Conservation (phyloP, 2,329 filamentous ascomycete species). For the Alternaria ethzedia region DNA sequence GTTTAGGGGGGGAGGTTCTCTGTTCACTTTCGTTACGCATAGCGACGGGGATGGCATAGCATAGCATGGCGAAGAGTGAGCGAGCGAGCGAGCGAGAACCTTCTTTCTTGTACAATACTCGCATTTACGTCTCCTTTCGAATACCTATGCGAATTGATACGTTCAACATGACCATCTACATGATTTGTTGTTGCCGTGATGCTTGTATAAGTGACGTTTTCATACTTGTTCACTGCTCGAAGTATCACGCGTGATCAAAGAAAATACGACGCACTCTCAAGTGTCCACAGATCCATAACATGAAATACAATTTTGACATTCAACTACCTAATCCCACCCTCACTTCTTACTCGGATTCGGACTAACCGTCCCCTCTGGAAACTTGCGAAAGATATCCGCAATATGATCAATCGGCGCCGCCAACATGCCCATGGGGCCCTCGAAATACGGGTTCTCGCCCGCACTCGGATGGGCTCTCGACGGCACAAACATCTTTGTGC, state of each 20-base stretch:
- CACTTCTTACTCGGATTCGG: slow-evolving; percentile 35
- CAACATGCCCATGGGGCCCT: slow-evolving; percentile 62
- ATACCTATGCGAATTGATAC: neutral
- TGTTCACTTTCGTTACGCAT: neutral
- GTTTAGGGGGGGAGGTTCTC: neutral
- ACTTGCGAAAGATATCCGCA: slow-evolving; percentile 62
- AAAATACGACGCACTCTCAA: neutral
- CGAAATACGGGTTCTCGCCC: slow-evolving; percentile 61
- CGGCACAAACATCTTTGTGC: slow-evolving; percentile 42
- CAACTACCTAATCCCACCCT: neutral
- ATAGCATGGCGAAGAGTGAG: neutral
- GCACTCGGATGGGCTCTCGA: slow-evolving; percentile 40
- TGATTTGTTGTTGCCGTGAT: neutral
- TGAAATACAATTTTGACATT: neutral
- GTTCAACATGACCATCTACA: neutral
- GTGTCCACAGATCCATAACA: neutral
- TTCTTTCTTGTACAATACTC: slow-evolving; percentile 1
- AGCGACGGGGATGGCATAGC: neutral
- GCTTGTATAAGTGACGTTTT: neutral
- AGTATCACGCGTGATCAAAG: neutral
- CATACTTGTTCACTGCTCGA: neutral
- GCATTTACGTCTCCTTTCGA: neutral
- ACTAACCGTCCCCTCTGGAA: slow-evolving; percentile 50
- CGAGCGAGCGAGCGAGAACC: neutral
- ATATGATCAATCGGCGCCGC: slow-evolving; percentile 64